Base-by-base conservation (phyloP, 352 stramenopile species). In the Phytophthora pinifolia region DNA sequence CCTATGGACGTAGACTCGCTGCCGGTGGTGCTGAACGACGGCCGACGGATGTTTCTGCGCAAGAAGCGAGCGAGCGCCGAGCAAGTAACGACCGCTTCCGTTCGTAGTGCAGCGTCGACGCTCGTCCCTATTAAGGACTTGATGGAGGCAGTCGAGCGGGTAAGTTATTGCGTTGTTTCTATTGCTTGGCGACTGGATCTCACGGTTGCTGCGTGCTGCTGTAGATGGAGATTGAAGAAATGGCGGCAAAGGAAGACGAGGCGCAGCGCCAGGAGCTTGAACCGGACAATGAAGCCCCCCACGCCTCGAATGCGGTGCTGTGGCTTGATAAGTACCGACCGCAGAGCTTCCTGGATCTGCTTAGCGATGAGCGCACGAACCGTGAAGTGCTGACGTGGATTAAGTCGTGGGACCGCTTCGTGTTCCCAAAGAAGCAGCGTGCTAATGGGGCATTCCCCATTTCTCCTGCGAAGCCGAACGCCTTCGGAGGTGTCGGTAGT, bases 251-350 rank as follows among this genome's bases (percentile, higher is more conserved):
- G 13, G 63, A 77, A 20, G 62, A 62, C 17, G 51, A 69, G 15
- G 36, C 45, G 7, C 34, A 55, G 42, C 32, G 55, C 8, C 44
- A 57, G 20, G 48, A 62, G 6, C 14, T 56, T 38, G 37, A 33
- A 39, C 12, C 35, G 22, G 32, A 20, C 3, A 9, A 55, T 0
- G 5, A 61, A 32, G 8, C 14, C 14, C 34, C 48, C 3, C 27
- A 32, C 13, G 30, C 18, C 20, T 30, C 36, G 10, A 68, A 72
- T 17, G 60, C 72, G 13, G 68, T 75, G 35, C 70, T 99, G 18
- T 99, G 96, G 97, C 81, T 99, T 9, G 95, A 99, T 65, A 98
- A 98, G 63, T 99, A 99, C 82, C 90, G 92, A 14, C 97, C 97
- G 2, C 70, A 86, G 31, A 79, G 76, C 35, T 98, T 98, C 54